Base-by-base conservation (phyloP, 169 alveolate genomes). In the Pseudocohnilembus persalinus region DNA sequence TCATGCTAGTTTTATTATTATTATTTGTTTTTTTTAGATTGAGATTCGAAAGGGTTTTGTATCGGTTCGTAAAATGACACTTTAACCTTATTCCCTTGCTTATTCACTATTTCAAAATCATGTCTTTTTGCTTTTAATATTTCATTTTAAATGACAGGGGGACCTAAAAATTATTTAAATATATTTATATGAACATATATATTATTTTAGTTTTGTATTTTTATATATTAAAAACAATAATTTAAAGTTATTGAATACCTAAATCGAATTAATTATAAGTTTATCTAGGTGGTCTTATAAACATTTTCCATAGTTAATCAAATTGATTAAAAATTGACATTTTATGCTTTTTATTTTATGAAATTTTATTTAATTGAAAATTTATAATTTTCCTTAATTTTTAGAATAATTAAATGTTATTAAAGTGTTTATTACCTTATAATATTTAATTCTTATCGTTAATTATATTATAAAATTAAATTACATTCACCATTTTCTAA, bases 51-150 rank as follows among this genome's bases (percentile, higher is more conserved):
- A 27, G 91, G 91, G 30, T 81, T 85, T 31, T 96, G 95, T 29
- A 89, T 86, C 0, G 99, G 99, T 82, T 97, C 99, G 88, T 92
- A 97, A 84, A 92, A 98, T 15, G 99, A 96, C 82, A 98, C 96
- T 81, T 92, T 92, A 29, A 97, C 88, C 81, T 84, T 88, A 35
- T 84, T 87, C 31, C 95, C 96, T 76, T 97, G 89, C 4, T 91
- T 81, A 73, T 96, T 96, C 75, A 87, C 85, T 11, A 97, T 73
- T 31, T 93, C 83, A 76, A 97, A 84, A 88, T 97, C 98, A 32
- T 96, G 84, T 29, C 99, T 77, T 76, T 91, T 92, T 64, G 83
- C 93, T 35, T 74, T 83, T 26, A 88, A 89, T 1, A 88, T 87
- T 73, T 93, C 93, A n/a, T 93, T 83, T 63, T 89, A 87, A 83